Evolutionary conservation across 371 early-diverging fungal genomes (phyloP).

Genomic region (Coemansia sp.): DNA sequence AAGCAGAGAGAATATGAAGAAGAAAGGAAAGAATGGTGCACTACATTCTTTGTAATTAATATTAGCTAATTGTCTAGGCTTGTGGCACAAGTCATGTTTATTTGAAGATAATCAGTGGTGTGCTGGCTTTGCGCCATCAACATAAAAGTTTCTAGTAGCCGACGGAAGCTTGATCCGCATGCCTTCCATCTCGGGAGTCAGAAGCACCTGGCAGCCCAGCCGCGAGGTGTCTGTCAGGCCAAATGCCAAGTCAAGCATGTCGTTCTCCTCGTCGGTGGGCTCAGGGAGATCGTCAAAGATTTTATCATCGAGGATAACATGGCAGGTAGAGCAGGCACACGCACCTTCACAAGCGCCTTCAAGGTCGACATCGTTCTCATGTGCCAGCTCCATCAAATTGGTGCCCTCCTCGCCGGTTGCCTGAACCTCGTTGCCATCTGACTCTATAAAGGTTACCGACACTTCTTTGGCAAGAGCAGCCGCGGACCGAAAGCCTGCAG

Average conservation of each 20-base stretch:
- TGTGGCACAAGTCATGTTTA: background rate
- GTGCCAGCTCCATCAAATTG: constrained; percentile 92
- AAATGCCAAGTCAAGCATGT: constrained; percentile 98
- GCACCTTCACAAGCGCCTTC: constrained; percentile 99
- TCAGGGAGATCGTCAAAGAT: constrained; percentile 87
- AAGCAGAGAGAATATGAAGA: background rate
- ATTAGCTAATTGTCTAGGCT: background rate
- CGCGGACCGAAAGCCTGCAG: constrained; percentile 16
- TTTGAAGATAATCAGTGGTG: constrained; percentile 32
- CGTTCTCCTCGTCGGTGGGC: constrained; percentile 98
- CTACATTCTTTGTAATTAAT: background rate
- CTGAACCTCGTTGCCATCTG: constrained; percentile 73
- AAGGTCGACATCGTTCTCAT: constrained; percentile 92
- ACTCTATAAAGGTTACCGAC: constrained; percentile 51
- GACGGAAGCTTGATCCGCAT: constrained; percentile 88
- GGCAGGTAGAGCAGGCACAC: constrained; percentile 95
- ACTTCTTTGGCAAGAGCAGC: constrained; percentile 23
- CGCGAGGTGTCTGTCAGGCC: constrained; percentile 96
- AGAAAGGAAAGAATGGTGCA: background rate
- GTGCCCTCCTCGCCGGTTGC: constrained; percentile 82
- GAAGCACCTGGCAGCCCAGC: constrained; percentile 94
- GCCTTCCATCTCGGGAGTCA: constrained; percentile 83
- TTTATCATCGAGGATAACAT: constrained; percentile 87
- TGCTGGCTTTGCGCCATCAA: constrained; percentile 71
- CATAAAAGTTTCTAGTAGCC: constrained; percentile 95